Conservation (phyloP, 1,284 basidiomycete genomes). For the Xerocomus amazonicus region DNA sequence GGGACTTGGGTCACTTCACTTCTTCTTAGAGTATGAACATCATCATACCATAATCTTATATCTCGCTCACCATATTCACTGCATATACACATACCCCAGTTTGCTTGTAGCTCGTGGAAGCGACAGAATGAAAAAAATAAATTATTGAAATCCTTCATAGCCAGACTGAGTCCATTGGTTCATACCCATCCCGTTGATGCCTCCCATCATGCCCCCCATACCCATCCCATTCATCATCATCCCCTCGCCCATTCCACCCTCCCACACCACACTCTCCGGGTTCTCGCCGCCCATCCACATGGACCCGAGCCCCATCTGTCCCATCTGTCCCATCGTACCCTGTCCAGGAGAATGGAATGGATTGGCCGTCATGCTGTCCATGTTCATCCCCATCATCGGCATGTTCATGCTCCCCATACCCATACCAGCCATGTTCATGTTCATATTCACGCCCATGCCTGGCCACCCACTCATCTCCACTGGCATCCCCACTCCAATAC, state of each 20-base stretch:
- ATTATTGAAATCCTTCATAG: slow-evolving; percentile 31
- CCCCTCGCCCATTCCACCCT: slow-evolving; percentile 28
- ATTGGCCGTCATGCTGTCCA: slow-evolving; percentile 35
- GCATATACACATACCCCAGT: slow-evolving; percentile 26
- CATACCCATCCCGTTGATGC: slow-evolving; percentile 35
- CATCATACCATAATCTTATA: slow-evolving; percentile 27
- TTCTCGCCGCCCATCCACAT: slow-evolving; percentile 31
- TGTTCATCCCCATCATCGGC: slow-evolving; percentile 41
- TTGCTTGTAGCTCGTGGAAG: slow-evolving; percentile 8
- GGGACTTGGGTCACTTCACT: slow-evolving; percentile 2
- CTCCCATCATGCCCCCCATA: slow-evolving; percentile 32
- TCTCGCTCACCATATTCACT: slow-evolving; percentile 19
- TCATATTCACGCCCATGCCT: slow-evolving; percentile 27
- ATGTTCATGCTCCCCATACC: slow-evolving; percentile 32
- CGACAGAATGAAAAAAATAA: slow-evolving; percentile 3
- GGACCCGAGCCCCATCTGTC: slow-evolving; percentile 17
- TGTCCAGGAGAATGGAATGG: slow-evolving; percentile 23
- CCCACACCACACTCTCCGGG: slow-evolving; percentile 27
- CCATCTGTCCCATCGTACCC: slow-evolving; percentile 18
- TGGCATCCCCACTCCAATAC: slow-evolving; percentile 31
- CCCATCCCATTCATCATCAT: slow-evolving; percentile 33
- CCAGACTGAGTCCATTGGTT: slow-evolving; percentile 35
- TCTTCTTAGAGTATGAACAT: slow-evolving; percentile 19
- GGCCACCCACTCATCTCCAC: slow-evolving; percentile 33
- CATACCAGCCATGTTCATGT: slow-evolving; percentile 33